Conservation (phyloP, 345 rosid genomes). For the Sisymbrium altissimum region DNA sequence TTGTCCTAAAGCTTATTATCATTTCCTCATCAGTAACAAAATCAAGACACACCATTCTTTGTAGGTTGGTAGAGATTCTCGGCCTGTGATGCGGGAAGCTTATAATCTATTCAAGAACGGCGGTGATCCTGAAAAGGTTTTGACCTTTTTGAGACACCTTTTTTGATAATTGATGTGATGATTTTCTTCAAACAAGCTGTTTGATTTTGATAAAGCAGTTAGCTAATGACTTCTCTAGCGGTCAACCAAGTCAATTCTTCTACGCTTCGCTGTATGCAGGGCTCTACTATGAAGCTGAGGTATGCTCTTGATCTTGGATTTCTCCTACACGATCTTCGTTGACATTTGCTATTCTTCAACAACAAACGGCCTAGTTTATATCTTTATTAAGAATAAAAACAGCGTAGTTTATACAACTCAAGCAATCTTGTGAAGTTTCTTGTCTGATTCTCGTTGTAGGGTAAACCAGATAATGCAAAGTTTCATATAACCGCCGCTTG, state of each 20-base stretch:
- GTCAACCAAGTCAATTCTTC: conserved; percentile 53
- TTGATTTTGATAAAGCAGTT: conserved; percentile 37
- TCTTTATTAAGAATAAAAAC: too few relatives aligned
- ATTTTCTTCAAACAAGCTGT: background rate
- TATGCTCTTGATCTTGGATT: conserved; percentile 29
- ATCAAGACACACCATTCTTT: background rate
- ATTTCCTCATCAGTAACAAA: background rate
- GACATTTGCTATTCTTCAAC: background rate
- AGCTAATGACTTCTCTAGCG: conserved; percentile 51
- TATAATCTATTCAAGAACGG: conserved; percentile 76
- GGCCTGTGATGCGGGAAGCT: conserved; percentile 79
- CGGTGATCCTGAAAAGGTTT: conserved; percentile 86
- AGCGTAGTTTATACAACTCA: too few relatives aligned
- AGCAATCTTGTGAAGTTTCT: background rate
- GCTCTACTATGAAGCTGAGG: conserved; percentile 82
- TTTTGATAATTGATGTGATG: background rate
- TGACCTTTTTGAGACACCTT: background rate
- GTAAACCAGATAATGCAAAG: conserved; percentile 62
- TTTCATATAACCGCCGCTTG: conserved; percentile 55
- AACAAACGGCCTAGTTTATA: background rate
- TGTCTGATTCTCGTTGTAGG: conserved; percentile 36
- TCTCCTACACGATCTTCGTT: background rate
- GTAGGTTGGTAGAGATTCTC: conserved; percentile 89
- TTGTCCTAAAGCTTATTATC: background rate
- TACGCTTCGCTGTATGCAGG: conserved; percentile 84